Evolutionary conservation across 495 filamentous ascomycete genomes (phyloP).

Genomic region (Hypoxylon trugodes): DNA sequence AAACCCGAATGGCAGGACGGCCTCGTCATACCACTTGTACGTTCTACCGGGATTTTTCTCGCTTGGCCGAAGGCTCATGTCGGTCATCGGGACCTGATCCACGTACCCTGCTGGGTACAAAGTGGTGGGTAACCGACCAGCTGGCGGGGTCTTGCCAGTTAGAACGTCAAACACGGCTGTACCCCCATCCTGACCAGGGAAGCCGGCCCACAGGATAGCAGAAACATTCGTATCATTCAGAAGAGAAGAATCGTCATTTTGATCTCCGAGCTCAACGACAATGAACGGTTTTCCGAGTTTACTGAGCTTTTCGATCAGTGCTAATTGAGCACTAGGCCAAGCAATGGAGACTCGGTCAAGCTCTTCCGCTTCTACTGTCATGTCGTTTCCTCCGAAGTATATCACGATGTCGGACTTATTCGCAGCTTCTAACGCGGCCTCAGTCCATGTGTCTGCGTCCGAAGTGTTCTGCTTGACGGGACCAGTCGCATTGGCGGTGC

Average conservation of each 20-base stretch:
- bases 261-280: conserved; percentile 56
- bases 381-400: conserved; percentile 56
- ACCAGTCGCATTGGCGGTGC: conserved; percentile 36
- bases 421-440: conserved; percentile 46
- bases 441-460: conserved; percentile 27
- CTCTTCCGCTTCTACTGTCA: conserved; percentile 47
- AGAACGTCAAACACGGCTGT: conserved; percentile 62
- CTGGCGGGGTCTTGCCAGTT: conserved; percentile 60
- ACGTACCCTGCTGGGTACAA: conserved; percentile 54
- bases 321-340: conserved; percentile 53
- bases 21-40: conserved; percentile 53
- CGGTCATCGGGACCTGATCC: conserved; percentile 47
- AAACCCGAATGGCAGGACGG: conserved; percentile 57
- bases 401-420: conserved; percentile 50
- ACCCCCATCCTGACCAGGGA: conserved; percentile 65
- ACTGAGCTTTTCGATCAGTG: conserved; percentile 47
- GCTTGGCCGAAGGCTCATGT: conserved; percentile 53
- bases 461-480: conserved; percentile 37
- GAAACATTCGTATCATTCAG: conserved; percentile 59
- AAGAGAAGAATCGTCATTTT: conserved; percentile 64
- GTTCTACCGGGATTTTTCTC: conserved; percentile 50
- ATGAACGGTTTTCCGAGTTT: conserved; percentile 50
- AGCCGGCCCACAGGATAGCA: conserved; percentile 62
- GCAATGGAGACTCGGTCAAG: conserved; percentile 50
- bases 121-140: conserved; percentile 69